phyloP scores from a whole-genome alignment of 441 rosid species.

The Aquilaria agallochum region DNA sequence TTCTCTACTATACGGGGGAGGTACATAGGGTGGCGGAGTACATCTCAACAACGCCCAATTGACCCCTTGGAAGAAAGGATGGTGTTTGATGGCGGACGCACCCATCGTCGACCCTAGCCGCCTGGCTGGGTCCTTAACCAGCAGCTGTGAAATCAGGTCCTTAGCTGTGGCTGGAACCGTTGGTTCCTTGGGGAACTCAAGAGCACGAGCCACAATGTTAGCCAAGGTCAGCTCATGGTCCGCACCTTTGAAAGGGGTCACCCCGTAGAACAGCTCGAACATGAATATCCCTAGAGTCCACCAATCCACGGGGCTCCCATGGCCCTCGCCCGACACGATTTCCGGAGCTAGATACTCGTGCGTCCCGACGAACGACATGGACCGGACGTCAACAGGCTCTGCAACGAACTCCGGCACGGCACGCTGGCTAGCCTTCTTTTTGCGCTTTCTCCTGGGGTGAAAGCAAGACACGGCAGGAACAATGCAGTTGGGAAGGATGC shows the following conservation, averaged over 20 bases:
- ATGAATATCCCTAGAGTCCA: conserved; percentile 90
- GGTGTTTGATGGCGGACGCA: conserved; percentile 74
- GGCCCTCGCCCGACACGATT: conserved; percentile 87
- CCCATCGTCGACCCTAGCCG: conserved; percentile 76
- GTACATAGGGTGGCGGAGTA: conserved; percentile 64
- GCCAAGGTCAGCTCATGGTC: conserved; percentile 92
- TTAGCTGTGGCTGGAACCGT: conserved; percentile 50
- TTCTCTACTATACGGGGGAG: conserved; percentile 57
- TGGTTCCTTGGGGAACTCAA: conserved; percentile 79
- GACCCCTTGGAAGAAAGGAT: conserved; percentile 76
- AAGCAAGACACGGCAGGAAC: conserved; percentile 89
- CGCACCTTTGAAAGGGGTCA: conserved; percentile 73
- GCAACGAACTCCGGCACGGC: conserved; percentile 73
- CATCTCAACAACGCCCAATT: conserved; percentile 92
- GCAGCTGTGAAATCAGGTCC: conserved; percentile 64
- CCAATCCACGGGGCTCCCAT: conserved; percentile 89
- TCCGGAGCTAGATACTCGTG: conserved; percentile 91
- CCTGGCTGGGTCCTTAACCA: conserved; percentile 67
- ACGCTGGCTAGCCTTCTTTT: conserved; percentile 50
- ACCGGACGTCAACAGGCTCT: conserved; percentile 75
- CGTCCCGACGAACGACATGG: conserved; percentile 92
- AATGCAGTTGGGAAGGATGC: conserved; percentile 78
- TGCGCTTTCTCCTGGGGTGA: conserved; percentile 56
- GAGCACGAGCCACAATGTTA: conserved; percentile 82
- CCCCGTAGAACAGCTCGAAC: conserved; percentile 71